Evolutionary conservation across 2,329 filamentous ascomycete species (phyloP), one percentile per base, ranked within the genome.

Genomic region (Podosphaera aphanis): DNA sequence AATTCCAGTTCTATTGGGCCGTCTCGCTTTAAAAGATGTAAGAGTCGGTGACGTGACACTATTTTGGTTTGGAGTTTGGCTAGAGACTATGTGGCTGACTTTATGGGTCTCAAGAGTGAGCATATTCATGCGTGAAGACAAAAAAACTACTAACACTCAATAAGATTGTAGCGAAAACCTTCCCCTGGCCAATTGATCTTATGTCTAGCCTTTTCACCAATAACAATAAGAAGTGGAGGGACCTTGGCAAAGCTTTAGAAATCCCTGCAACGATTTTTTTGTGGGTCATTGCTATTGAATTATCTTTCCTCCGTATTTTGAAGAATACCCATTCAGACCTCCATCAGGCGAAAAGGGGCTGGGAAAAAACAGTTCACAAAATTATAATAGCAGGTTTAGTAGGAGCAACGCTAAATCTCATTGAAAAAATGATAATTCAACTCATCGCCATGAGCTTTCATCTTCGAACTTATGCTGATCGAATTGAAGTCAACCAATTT

Each of bases 361-460:
- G 88, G 88, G 80, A 93, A 60, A 65, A 63, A 25, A 73, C 78
- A 13, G 72, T 85, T 52, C 82, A 92, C 67, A 93, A 92, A 60
- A 72, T 95, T 54, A 77, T 94, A 49, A 75, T 93, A 16, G 71
- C 82, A 2, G 58, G 92, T n/a, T 86, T 95, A 54, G 79, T 92
- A 13, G 73, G 83, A 49, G 72, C 77, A 0, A 67, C 76, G 2
- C 66, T 94, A 50, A 94, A 95, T 61, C 79, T 90, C 49, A 68
- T 79, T 45, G 86, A 94, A 61, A 95, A 94, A 66, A 81, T 94
- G 49, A 72, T 93, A 53, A 93, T 94, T 46, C 86, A 94, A 58
- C 78, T 93, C 63, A 93, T 95, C 53, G 86, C 88, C 27, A 86
- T 86, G 48, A 85, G 80, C 50, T 95, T 95, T 62, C 88, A 95